Percentiles rank a stretch among this genome's conserved stretches.
Conservation (phyloP, 495 filamentous ascomycete species). For the Patellaria atrata region DNA sequence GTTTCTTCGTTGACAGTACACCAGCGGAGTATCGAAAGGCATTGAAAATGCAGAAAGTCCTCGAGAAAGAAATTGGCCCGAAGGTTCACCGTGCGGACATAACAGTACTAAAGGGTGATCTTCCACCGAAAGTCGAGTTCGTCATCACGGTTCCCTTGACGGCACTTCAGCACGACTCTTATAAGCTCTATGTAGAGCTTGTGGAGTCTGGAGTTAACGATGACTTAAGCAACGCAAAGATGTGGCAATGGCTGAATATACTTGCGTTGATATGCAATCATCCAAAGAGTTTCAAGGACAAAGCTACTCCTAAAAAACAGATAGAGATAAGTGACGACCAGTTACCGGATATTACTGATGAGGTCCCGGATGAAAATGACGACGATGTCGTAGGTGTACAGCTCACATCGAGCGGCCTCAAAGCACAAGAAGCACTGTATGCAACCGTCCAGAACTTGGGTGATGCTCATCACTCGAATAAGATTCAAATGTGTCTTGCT, state of each 20-base stretch:
- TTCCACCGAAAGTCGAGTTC: slow-evolving; percentile 69
- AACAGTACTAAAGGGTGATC: slow-evolving; percentile 43
- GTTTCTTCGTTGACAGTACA: slow-evolving; percentile 51
- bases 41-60: slow-evolving; percentile 50
- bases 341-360: not conserved
- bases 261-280: slow-evolving; percentile 63
- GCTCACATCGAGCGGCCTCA: too few relatives aligned
- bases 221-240: slow-evolving; percentile 2
- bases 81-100: slow-evolving; percentile 69
- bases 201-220: slow-evolving; percentile 22
- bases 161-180: slow-evolving; percentile 45
- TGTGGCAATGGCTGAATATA: slow-evolving; percentile 37
- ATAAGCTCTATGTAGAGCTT: slow-evolving; percentile 41
- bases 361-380: not conserved
- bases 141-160: slow-evolving; percentile 60
- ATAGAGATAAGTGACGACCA: slow-evolving; percentile 12
- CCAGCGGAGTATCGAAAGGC: slow-evolving; percentile 37
- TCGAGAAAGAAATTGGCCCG: slow-evolving; percentile 57
- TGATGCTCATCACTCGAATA: slow-evolving; percentile 37
- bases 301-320: slow-evolving; percentile 26
- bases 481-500: slow-evolving; percentile 45
- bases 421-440: slow-evolving; percentile 1
- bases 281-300: slow-evolving; percentile 47
- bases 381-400: too few relatives aligned
- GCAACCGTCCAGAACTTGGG: not conserved